Base-by-base conservation (phyloP, 345 rosid genomes). In the Linum usitatissimum region DNA sequence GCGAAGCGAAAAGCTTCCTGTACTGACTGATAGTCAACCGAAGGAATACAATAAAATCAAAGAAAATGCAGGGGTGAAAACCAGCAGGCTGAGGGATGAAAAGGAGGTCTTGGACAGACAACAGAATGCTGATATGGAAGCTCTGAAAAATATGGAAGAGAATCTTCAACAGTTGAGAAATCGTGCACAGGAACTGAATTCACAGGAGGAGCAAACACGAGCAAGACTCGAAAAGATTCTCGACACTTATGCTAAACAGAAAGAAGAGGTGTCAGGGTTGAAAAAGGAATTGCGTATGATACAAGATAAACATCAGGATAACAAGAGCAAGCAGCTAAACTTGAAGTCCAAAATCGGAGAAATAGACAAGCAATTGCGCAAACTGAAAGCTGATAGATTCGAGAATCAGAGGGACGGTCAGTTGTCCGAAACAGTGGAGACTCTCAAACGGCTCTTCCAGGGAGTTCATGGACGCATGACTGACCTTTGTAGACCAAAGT, bases 391-490 rank as follows among this genome's bases (percentile, higher is more conserved):
- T 65, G 97, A 90, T 71, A 83, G 94, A 66, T 67, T 86, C 80
- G 99, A 93, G 75, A 90, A 75, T 42, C 96, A 93, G 85, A 80
- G 97, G 72, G 99, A 90, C 77, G 80, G 85, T 66, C 76, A 83
- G 78, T 53, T 87, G 80, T 84, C 94, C 69, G 84, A 93, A 77
- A 91, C 99, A 57, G 96, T 90, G 71, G 96, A 93, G 62, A 77
- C 84, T 66, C 97, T 93, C 40, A 90, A 86, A 74, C 90, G 97
- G 64, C 81, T 93, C 31, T 90, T 84, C 76, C 96, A 75, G 71
- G 99, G 99, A 66, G 97, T 93, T 77, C 96, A 86, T 75, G 99
- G 99, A 67, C 96, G 97, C 62, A 88, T 93, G 80, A 90, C 94
- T 71, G 96, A 93, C 69, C 92, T 93, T 65, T 93, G 95, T 78